Evolutionary conservation across 208 protist genomes (phyloP).

Genomic region (Trypanosoma vivax): DNA sequence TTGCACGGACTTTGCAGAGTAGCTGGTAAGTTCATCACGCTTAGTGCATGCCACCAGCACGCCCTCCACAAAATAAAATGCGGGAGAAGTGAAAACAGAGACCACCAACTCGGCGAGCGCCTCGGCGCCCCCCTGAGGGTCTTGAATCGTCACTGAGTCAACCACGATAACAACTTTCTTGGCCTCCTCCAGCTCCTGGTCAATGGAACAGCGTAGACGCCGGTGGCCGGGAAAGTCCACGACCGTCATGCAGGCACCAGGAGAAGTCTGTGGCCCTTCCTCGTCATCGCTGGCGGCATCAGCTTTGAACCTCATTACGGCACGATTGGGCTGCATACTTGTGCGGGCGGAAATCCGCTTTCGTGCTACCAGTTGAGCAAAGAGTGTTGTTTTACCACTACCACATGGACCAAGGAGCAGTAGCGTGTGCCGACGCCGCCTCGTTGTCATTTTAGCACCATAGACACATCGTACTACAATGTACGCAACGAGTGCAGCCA

Average conservation of each 20-base stretch:
- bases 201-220: constrained; percentile 50
- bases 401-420: constrained; percentile 58
- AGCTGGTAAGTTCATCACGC: constrained; percentile 79
- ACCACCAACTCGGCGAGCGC: constrained; percentile 71
- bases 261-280: neutral
- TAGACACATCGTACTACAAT: constrained; percentile 12
- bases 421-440: constrained; percentile 20
- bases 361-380: constrained; percentile 42
- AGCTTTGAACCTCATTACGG: neutral
- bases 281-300: neutral
- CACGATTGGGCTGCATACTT: constrained; percentile 63
- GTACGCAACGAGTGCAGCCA: constrained; percentile 13
- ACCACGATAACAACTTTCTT: constrained; percentile 61
- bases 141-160: constrained; percentile 68
- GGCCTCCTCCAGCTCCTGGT: constrained; percentile 37
- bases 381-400: constrained; percentile 78
- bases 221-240: constrained; percentile 79
- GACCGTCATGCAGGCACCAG: constrained; percentile 8
- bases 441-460: neutral
- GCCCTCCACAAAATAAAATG: constrained; percentile 56
- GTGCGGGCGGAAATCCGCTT: constrained; percentile 27
- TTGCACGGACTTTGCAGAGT: constrained; percentile 60
- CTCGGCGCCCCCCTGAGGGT: constrained; percentile 51
- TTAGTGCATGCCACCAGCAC: constrained; percentile 76
- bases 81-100: constrained; percentile 46